Evolutionary conservation across 2,329 filamentous ascomycete species (phyloP).

Genomic region (Aspergillus sp.): DNA sequence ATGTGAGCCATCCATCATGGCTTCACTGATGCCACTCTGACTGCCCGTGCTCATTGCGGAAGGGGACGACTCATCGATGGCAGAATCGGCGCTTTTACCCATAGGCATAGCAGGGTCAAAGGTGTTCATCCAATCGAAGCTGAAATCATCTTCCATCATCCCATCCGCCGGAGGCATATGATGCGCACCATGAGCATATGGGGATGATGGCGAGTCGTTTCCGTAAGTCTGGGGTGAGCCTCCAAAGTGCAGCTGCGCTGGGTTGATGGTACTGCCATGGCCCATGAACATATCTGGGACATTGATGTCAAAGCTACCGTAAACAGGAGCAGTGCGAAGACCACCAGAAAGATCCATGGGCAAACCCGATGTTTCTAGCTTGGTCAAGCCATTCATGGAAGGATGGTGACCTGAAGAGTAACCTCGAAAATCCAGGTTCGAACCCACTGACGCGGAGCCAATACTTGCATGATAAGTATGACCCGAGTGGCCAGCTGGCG

Average conservation of each 20-base stretch:
- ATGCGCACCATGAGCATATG: constrained; percentile 49
- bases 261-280: constrained; percentile 62
- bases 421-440: constrained; percentile 66
- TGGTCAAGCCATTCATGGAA: constrained; percentile 70
- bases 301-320: constrained; percentile 70
- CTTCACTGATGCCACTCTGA: constrained; percentile 75
- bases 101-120: constrained; percentile 78
- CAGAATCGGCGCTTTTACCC: constrained; percentile 70
- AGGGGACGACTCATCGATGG: constrained; percentile 89
- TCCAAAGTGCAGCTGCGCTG: constrained; percentile 76
- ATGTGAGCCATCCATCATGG: constrained; percentile 78
- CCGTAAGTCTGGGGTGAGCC: constrained; percentile 65
- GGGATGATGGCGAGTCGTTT: constrained; percentile 43
- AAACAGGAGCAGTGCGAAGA: constrained; percentile 75
- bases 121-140: constrained; percentile 80
- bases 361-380: constrained; percentile 77
- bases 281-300: constrained; percentile 71
- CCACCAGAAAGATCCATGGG: constrained; percentile 67
- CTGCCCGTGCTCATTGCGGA: constrained; percentile 95
- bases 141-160: constrained; percentile 69
- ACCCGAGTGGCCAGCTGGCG: constrained; percentile 35
- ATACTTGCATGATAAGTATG: constrained; percentile 75
- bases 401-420: constrained; percentile 54
- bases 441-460: constrained; percentile 59
- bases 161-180: constrained; percentile 58